These are phyloP conservation scores for Crassisporium funariophilum DNA, from an alignment of 768 basidiomycete genomes.

Conservation along the genomic window DNA sequence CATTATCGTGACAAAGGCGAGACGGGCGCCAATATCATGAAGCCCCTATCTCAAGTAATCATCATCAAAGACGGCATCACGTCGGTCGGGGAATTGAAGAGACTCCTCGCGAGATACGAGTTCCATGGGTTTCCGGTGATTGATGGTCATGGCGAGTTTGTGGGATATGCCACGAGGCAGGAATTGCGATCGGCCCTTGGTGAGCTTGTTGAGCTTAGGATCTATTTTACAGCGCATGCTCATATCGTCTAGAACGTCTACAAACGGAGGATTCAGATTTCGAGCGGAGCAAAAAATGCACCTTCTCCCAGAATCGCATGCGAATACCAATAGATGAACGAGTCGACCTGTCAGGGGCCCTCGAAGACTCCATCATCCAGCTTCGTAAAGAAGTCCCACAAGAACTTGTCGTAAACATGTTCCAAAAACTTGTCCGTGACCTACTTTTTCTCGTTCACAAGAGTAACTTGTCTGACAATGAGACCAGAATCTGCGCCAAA, in stretches of 20 bases:
- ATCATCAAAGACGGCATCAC: slow-evolving; percentile 53
- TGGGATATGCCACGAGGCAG: slow-evolving; percentile 66
- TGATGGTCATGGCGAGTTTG: slow-evolving; percentile 42
- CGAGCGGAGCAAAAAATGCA: slow-evolving; percentile 38
- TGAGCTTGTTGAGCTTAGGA: slow-evolving; percentile 27
- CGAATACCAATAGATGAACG: slow-evolving; percentile 28
- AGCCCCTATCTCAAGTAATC: slow-evolving; percentile 47
- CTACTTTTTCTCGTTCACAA: not conserved
- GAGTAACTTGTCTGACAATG: not conserved
- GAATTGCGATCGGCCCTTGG: slow-evolving; percentile 44
- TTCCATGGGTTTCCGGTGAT: slow-evolving; percentile 73
- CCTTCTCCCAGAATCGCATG: slow-evolving; percentile 38
- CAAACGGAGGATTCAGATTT: slow-evolving; percentile 30
- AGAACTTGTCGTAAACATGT: slow-evolving; percentile 72
- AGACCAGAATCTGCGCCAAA: slow-evolving; percentile 65
- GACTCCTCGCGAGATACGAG: slow-evolving; percentile 43
- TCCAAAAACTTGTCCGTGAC: slow-evolving; percentile 62
- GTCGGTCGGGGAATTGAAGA: slow-evolving; percentile 53
- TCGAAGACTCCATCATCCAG: slow-evolving; percentile 58
- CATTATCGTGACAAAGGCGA: slow-evolving; percentile 69
- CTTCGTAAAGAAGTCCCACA: slow-evolving; percentile 70
- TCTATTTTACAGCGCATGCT: not conserved
- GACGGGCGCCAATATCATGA: slow-evolving; percentile 64
- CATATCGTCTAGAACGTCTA: slow-evolving; percentile 26
- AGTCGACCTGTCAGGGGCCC: slow-evolving; percentile 39